Percentiles rank a stretch among this genome's conserved stretches.
Evolutionary conservation across 805 yeast genomes (phyloP).

Genomic region (Cyberlindnera amylophila): DNA sequence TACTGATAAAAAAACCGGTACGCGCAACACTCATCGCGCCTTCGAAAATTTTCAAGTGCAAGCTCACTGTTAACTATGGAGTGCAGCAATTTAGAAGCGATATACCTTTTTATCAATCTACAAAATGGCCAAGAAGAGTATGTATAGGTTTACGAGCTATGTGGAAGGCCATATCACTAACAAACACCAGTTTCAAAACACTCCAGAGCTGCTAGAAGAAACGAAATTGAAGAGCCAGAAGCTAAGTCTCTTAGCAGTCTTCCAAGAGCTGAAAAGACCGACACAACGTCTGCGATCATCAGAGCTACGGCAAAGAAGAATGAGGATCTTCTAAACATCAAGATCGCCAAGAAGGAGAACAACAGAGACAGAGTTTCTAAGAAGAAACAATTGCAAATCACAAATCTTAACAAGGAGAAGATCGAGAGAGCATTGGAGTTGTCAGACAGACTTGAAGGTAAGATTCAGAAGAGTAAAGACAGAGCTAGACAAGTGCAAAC

Average conservation of each 20-base stretch:
- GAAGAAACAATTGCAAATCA: constrained; percentile 29
- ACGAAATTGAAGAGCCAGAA: constrained; percentile 43
- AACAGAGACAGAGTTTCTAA: constrained; percentile 26
- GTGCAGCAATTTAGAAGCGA: not conserved
- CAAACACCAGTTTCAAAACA: constrained; percentile 48
- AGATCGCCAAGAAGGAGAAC: constrained; percentile 37
- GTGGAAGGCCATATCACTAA: not conserved
- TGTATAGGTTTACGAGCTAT: constrained; percentile 2
- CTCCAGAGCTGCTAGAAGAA: constrained; percentile 77
- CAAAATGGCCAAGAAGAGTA: constrained; percentile 28
- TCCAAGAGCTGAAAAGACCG: constrained; percentile 59
- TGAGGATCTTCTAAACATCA: constrained; percentile 55
- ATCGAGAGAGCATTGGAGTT: constrained; percentile 47
- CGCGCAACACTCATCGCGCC: constrained; percentile 10
- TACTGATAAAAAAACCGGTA: not conserved
- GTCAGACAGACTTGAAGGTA: constrained; percentile 53
- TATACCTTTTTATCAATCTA: too few relatives aligned
- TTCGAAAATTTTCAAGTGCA: constrained; percentile 6
- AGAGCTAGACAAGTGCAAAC: constrained; percentile 60
- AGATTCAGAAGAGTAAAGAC: constrained; percentile 59
- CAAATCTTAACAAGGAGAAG: constrained; percentile 34
- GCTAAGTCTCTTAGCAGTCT: constrained; percentile 46
- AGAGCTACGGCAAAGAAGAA: constrained; percentile 64
- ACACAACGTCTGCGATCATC: constrained; percentile 58
- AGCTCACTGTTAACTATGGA: not conserved